Conservation (phyloP, 2,329 filamentous ascomycete genomes). For the Fusarium succisae region DNA sequence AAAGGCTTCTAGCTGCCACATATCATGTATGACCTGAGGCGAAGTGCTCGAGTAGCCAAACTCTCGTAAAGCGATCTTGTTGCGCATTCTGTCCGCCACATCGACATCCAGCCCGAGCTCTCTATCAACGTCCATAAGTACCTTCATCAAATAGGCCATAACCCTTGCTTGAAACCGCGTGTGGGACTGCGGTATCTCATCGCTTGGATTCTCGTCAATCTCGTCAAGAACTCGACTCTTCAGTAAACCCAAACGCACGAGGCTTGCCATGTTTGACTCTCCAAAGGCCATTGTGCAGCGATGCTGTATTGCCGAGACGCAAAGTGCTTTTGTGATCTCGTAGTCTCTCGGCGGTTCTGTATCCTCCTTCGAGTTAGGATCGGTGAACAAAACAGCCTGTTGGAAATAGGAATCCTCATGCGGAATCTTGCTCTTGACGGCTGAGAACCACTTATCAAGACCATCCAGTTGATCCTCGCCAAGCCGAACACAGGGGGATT, state of each 20-base stretch:
- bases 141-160: conserved; percentile 13
- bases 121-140: conserved; percentile 1
- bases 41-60: neutral
- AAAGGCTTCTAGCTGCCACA: conserved; percentile 12
- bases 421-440: neutral
- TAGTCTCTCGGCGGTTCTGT: neutral
- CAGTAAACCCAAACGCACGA: neutral
- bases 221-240: conserved; percentile 12
- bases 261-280: neutral
- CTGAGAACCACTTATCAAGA: conserved; percentile 9
- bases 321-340: conserved; percentile 1
- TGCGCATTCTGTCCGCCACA: conserved; percentile 9
- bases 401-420: neutral
- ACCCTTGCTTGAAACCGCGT: conserved; percentile 1
- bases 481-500: neutral
- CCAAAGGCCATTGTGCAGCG: conserved; percentile 1
- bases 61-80: conserved; percentile 6
- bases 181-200: neutral
- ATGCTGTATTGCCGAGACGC: conserved; percentile 18
- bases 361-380: neutral
- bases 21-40: conserved; percentile 15
- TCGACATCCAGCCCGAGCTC: neutral
- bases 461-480: neutral
- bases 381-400: neutral
- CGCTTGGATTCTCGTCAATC: neutral